Evolutionary conservation across 176 grass and related monocot genomes (phyloP).

Genomic region (Chrysopogon serrulatus): DNA sequence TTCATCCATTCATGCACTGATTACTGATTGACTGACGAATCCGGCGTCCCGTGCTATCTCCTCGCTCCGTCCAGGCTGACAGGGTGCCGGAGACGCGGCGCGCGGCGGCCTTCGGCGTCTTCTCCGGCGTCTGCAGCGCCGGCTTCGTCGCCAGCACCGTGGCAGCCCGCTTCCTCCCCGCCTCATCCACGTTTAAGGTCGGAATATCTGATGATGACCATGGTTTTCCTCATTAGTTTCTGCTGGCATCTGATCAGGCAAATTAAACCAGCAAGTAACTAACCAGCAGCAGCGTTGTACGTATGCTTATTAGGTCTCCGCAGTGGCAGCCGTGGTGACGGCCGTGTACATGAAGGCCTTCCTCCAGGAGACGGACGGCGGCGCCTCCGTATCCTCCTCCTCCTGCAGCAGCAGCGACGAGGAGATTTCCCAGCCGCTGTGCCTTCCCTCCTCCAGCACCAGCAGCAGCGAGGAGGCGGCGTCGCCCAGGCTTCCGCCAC

Average conservation of each 20-base stretch:
- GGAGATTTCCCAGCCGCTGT: slow-evolving; percentile 39
- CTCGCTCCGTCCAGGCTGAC: slow-evolving; percentile 34
- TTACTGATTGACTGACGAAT: too few species aligned
- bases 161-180: slow-evolving; percentile 37
- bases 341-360: slow-evolving; percentile 61
- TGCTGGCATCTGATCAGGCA: not conserved
- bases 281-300: not conserved
- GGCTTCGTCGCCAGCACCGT: slow-evolving; percentile 43
- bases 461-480: slow-evolving; percentile 10
- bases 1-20: too few species aligned
- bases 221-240: too few species aligned
- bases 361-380: slow-evolving; percentile 45
- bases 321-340: slow-evolving; percentile 13
- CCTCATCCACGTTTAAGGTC: slow-evolving; percentile 36
- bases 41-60: too few species aligned
- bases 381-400: slow-evolving; percentile 15
- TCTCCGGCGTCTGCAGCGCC: slow-evolving; percentile 45
- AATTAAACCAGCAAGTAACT: too few species aligned
- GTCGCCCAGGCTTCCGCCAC: slow-evolving; percentile 35
- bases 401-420: not conserved
- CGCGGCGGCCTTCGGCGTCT: slow-evolving; percentile 38
- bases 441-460: slow-evolving; percentile 1
- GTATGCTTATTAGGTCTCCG: slow-evolving; percentile 21
- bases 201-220: too few species aligned
- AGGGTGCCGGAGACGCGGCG: slow-evolving; percentile 25